Evolutionary conservation across 306 rosid genomes (phyloP).

Genomic region (Dalbergia cultrata): DNA sequence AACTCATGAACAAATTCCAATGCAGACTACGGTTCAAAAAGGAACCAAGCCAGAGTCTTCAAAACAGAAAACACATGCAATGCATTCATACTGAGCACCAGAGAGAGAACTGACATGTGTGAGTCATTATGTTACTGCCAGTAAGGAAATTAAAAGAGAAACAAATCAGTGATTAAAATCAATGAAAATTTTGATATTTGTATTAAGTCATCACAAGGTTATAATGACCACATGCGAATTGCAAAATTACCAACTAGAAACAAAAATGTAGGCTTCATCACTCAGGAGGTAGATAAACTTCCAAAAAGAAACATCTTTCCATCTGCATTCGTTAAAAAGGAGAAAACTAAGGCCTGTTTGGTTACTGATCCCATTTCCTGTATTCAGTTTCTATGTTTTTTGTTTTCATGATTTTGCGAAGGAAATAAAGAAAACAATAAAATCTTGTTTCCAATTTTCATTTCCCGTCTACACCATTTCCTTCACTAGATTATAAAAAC

Average conservation of each 20-base stretch:
- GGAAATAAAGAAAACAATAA: too few species aligned
- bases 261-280: neutral
- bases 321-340: too few species aligned
- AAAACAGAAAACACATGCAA: slow-evolving; percentile 13
- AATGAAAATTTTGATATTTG: neutral
- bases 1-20: neutral
- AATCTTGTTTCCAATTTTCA: too few species aligned
- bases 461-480: too few species aligned
- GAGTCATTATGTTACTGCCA: neutral
- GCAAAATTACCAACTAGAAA: neutral
- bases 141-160: neutral
- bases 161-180: neutral
- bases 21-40: neutral
- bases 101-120: neutral
- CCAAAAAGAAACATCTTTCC: too few species aligned
- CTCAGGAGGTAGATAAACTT: neutral
- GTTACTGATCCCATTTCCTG: too few species aligned
- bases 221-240: neutral
- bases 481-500: too few species aligned
- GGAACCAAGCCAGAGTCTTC: neutral
- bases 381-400: too few species aligned
- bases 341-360: too few species aligned
- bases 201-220: neutral
- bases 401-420: too few species aligned
- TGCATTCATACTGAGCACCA: neutral